Conservation (phyloP, 805 yeast genomes). For the Candida boleticola region DNA sequence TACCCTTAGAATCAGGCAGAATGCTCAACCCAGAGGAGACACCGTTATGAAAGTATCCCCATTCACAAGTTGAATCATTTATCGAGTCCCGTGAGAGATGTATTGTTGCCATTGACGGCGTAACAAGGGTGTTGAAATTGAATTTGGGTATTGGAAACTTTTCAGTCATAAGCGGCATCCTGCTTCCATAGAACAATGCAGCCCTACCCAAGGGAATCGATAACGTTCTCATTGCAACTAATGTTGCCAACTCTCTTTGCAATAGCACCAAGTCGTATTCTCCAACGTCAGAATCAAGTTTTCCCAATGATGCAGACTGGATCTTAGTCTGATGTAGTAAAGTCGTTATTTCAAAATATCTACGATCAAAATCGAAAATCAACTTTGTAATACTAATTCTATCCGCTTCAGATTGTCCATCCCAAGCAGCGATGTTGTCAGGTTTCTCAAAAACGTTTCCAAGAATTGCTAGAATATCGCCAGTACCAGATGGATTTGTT, state of each 20-base stretch:
- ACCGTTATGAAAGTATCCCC: conserved; percentile 95
- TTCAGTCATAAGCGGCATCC: conserved; percentile 81
- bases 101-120: conserved; percentile 66
- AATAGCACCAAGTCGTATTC: conserved; percentile 57
- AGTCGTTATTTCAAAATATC: conserved; percentile 74
- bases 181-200: conserved; percentile 63
- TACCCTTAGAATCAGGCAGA: conserved; percentile 62
- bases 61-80: conserved; percentile 49
- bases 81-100: conserved; percentile 54
- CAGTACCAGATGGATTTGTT: conserved; percentile 1
- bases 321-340: conserved; percentile 67
- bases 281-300: conserved; percentile 35
- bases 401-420: conserved; percentile 69
- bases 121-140: conserved; percentile 62
- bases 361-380: conserved; percentile 73
- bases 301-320: conserved; percentile 49
- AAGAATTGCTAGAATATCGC: conserved; percentile 26
- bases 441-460: conserved; percentile 34
- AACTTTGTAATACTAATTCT: conserved; percentile 63
- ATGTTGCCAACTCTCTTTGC: conserved; percentile 58
- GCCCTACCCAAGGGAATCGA: conserved; percentile 79
- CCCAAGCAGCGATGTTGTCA: conserved; percentile 60
- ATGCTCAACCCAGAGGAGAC: conserved; percentile 82
- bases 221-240: conserved; percentile 68
- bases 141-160: conserved; percentile 75